A percentile compares a stretch with the other conserved stretches of the same genome.
Conservation (phyloP, 768 basidiomycete genomes). For the Termitomyces eurrhizus region DNA sequence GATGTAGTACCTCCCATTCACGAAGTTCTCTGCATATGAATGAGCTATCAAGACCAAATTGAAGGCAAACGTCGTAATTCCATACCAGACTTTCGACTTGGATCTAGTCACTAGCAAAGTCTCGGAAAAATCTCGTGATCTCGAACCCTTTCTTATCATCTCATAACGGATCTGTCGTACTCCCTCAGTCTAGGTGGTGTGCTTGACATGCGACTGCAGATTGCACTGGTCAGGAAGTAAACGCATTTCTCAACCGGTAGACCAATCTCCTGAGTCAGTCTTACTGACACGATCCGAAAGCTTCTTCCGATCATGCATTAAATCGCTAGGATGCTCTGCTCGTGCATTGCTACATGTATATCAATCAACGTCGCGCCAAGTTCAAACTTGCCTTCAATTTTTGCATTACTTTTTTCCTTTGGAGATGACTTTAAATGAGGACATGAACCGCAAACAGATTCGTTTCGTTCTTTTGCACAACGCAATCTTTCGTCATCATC, state of each 20-base stretch:
- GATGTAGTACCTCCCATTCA: neutral
- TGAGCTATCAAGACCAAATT: too few species aligned
- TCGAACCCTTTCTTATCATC: neutral
- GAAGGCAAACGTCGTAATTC: neutral
- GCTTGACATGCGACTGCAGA: neutral
- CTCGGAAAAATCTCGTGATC: neutral
- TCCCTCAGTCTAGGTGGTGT: neutral
- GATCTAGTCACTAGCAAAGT: too few species aligned
- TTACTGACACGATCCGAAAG: neutral
- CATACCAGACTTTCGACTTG: too few species aligned
- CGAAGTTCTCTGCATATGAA: neutral
- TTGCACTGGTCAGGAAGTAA: neutral
- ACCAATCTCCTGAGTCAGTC: neutral
- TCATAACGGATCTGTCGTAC: neutral
- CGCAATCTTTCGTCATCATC: neutral
- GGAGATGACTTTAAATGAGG: too few species aligned
- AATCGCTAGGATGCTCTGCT: neutral
- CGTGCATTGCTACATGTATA: too few species aligned
- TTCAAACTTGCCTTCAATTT: neutral
- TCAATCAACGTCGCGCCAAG: neutral
- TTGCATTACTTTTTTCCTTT: too few species aligned
- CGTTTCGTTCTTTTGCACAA: neutral
- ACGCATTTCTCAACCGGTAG: neutral
- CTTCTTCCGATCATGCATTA: neutral
- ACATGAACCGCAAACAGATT: too few species aligned